phyloP scores from a whole-genome alignment of 1,139 yeast genomes.

The Trichomonascaceae sp. region DNA sequence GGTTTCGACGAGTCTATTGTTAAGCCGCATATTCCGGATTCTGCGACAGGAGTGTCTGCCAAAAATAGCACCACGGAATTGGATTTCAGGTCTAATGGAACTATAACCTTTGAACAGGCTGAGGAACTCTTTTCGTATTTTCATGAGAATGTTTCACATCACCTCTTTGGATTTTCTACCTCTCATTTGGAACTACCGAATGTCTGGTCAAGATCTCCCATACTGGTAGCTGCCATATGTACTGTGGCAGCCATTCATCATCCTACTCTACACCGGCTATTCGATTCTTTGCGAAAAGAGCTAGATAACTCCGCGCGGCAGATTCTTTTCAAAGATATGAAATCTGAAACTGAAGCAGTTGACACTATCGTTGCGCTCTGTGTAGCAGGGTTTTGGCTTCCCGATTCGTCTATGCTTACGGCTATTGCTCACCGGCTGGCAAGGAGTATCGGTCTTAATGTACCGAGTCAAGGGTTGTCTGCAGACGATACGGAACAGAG shows the following conservation, averaged over 20 bases:
- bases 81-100: conserved; percentile 13
- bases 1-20: neutral
- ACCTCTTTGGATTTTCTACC: conserved; percentile 60
- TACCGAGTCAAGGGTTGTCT: conserved; percentile 10
- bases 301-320: conserved; percentile 44
- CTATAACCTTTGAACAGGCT: conserved; percentile 39
- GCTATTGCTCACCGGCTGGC: conserved; percentile 64
- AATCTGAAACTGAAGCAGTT: conserved; percentile 45
- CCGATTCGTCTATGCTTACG: conserved; percentile 59
- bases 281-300: conserved; percentile 37
- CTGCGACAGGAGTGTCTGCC: neutral
- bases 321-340: conserved; percentile 37
- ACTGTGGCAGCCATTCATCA: conserved; percentile 62
- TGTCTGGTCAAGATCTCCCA: conserved; percentile 54
- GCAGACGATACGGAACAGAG: conserved; percentile 23
- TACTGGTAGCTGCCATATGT: conserved; percentile 56
- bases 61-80: neutral
- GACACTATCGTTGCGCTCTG: conserved; percentile 58
- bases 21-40: neutral
- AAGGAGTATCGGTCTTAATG: conserved; percentile 47
- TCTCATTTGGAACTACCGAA: conserved; percentile 45
- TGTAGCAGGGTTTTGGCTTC: conserved; percentile 65
- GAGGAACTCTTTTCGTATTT: conserved; percentile 46
- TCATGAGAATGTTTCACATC: conserved; percentile 53
- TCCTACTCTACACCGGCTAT: conserved; percentile 40